A percentile compares a stretch with the other conserved stretches of the same genome.
Evolutionary conservation across 768 basidiomycete species (phyloP).

Genomic region (Mycena albidolilacea): DNA sequence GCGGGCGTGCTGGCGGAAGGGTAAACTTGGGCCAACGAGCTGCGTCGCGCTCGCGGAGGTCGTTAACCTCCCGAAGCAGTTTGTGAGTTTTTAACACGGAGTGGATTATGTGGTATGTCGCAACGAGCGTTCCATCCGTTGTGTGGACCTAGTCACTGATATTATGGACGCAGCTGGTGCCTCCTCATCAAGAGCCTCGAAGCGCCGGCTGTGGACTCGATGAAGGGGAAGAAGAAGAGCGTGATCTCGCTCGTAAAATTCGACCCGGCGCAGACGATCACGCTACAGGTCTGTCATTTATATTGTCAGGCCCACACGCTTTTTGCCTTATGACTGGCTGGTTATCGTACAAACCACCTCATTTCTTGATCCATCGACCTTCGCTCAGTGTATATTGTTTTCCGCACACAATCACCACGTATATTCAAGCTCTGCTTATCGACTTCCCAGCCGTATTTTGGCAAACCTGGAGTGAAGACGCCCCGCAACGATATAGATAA

Average conservation of each 20-base stretch:
- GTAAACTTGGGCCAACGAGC: constrained; percentile 58
- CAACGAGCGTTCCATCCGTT: not conserved
- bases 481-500: no score
- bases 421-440: no score
- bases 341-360: no score
- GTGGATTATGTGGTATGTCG: constrained; percentile 77
- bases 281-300: constrained; percentile 42
- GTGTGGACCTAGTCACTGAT: not conserved
- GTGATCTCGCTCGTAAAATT: constrained; percentile 60
- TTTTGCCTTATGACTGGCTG: no score
- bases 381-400: no score
- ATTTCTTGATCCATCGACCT: no score
- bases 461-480: no score
- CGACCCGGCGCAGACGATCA: constrained; percentile 63
- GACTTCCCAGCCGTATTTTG: no score
- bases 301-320: no score
- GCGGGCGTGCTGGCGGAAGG: constrained; percentile 64
- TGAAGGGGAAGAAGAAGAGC: constrained; percentile 36
- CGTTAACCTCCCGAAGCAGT: constrained; percentile 71
- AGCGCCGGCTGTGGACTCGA: no score
- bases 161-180: constrained; percentile 63
- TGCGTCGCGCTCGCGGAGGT: constrained; percentile 77
- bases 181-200: constrained; percentile 61
- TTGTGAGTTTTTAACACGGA: constrained; percentile 69
- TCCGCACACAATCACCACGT: no score